Base-by-base conservation (phyloP, 495 filamentous ascomycete genomes). In the Patellaria atrata region DNA sequence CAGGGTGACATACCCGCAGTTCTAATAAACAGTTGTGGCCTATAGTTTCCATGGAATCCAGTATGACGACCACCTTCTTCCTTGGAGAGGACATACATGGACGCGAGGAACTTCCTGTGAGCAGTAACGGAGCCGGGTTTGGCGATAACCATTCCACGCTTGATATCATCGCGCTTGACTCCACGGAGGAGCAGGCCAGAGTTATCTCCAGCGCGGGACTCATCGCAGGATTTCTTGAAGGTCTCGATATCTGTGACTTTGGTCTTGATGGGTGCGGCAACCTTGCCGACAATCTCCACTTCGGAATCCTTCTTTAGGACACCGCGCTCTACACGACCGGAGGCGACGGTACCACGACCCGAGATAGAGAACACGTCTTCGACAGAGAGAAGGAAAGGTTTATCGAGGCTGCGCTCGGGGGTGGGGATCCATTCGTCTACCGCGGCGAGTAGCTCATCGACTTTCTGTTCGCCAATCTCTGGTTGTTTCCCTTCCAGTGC, bases 201-300 rank as follows among this genome's bases (percentile, higher is more conserved):
- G 74, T 93, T 96, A 64, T 97, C 89, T 53, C 89, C 89, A 35
- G 89, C 89, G 40, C 77, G 71, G 40, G 83, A 82, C 61, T 92
- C 82, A 33, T 89, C 82, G 60, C 86, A 92, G 30, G 81, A 83
- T 70, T 97, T 97, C 71, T 96, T 91, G 71, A 97, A 97, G 40
- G 85, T 96, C 67, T 97, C 89, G 54, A 96, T 94, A 52, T 96
- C 89, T 51, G 89, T 97, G 38, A 97, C 86, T 67, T 94, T 96
- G 55, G 91, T 94, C 72, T 89, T 93, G 65, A 93, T 81, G 41
- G 82, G 64, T 14, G 63, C 62, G 25, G 57, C 58, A 45, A 71
- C 69, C 60, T 82, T 89, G 52, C 89, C 89, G 47, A 96, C 64
- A 42, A 97, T 70, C 65, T 97, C 89, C 37, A 97, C 77, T 51